A percentile compares a stretch with the other conserved stretches of the same genome.
These are phyloP conservation scores for Aegle marmelos DNA, from an alignment of 345 rosid genomes.

Conservation along the genomic window DNA sequence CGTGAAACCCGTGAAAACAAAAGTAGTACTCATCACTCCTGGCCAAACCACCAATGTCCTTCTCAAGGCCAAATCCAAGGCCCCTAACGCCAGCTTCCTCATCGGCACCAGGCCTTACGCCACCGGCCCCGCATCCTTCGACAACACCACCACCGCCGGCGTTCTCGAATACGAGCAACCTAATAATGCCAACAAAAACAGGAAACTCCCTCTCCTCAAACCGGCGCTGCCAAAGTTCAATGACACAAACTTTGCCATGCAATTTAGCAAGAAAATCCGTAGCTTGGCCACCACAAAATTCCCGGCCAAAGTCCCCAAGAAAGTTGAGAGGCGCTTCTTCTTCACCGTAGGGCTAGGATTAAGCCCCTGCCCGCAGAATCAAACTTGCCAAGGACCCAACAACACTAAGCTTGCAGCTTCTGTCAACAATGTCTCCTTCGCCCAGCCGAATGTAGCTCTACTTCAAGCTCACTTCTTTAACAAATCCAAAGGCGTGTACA, in stretches of 20 bases:
- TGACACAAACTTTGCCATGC: slow-evolving; percentile 37
- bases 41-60: slow-evolving; percentile 77
- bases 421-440: slow-evolving; percentile 49
- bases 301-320: slow-evolving; percentile 49
- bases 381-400: slow-evolving; percentile 51
- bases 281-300: slow-evolving; percentile 38
- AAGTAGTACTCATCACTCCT: slow-evolving; percentile 50
- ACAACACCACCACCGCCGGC: slow-evolving; percentile 46
- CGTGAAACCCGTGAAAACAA: slow-evolving; percentile 60
- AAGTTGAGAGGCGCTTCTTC: slow-evolving; percentile 38
- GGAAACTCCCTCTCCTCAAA: slow-evolving; percentile 32
- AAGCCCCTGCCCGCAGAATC: slow-evolving; percentile 35
- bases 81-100: slow-evolving; percentile 28
- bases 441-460: slow-evolving; percentile 35
- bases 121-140: slow-evolving; percentile 39
- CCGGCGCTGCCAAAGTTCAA: slow-evolving; percentile 43
- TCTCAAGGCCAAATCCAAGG: slow-evolving; percentile 34
- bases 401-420: slow-evolving; percentile 39
- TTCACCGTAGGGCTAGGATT: slow-evolving; percentile 52
- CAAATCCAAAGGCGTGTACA: slow-evolving; percentile 40
- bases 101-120: slow-evolving; percentile 49
- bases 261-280: slow-evolving; percentile 34
- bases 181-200: slow-evolving; percentile 16
- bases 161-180: slow-evolving; percentile 36
- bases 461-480: slow-evolving; percentile 53